These are phyloP conservation scores for Fusarium burgessii DNA, from an alignment of 2,329 filamentous ascomycete genomes.

Conservation along the genomic window DNA sequence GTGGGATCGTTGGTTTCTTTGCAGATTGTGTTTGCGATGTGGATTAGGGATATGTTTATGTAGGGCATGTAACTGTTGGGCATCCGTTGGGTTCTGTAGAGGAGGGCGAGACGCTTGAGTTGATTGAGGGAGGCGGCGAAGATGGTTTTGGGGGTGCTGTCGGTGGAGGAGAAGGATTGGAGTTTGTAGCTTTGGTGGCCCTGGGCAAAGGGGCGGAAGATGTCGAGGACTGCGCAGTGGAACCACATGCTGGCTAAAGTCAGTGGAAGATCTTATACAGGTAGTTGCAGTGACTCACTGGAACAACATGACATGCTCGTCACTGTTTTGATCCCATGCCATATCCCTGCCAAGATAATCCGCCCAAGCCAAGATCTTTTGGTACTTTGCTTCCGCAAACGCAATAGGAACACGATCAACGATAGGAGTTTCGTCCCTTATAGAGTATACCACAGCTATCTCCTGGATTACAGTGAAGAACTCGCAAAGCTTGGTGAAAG, in stretches of 20 bases:
- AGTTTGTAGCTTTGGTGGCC: neutral
- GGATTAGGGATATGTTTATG: slow-evolving; percentile 4
- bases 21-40: slow-evolving; percentile 13
- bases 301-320: neutral
- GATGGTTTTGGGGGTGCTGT: neutral
- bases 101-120: neutral
- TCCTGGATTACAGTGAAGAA: neutral
- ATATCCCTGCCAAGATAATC: neutral
- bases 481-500: neutral
- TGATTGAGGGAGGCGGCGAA: slow-evolving; percentile 3
- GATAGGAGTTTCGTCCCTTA: rapidly evolving
- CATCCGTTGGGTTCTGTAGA: neutral
- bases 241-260: neutral
- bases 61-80: slow-evolving; percentile 8
- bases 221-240: slow-evolving; percentile 2
- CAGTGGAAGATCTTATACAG: rapidly evolving
- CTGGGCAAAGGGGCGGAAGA: neutral
- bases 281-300: neutral
- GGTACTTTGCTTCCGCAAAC: slow-evolving; percentile 9
- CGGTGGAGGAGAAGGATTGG: neutral
- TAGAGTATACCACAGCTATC: neutral
- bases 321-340: neutral
- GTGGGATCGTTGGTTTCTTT: neutral
- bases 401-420: neutral
- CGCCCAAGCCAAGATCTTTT: neutral